Conservation (phyloP, 768 basidiomycete species). For the Amanita muscaria region DNA sequence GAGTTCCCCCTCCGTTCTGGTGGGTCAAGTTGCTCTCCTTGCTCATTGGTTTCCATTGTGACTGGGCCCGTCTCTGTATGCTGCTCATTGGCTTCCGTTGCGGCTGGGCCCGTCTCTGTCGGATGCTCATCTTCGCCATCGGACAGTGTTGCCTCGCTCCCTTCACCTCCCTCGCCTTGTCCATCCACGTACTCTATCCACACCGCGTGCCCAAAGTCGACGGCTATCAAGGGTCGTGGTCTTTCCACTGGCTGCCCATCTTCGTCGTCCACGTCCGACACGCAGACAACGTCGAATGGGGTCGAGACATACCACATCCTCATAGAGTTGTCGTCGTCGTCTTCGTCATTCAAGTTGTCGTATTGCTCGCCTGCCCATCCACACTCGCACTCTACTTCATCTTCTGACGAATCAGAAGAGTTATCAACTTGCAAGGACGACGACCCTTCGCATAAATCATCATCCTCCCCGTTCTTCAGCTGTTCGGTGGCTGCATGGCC, state of each 20-base stretch:
- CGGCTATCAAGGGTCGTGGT: constrained; percentile 65
- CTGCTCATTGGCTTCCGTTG: too few relatives aligned
- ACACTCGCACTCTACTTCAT: constrained; percentile 4
- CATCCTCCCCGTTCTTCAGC: background rate
- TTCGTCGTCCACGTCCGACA: constrained; percentile 40
- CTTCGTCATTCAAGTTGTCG: constrained; percentile 7
- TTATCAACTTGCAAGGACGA: background rate
- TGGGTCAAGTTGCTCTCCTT: too few relatives aligned
- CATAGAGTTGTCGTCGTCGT: constrained; percentile 25
- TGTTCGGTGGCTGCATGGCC: background rate
- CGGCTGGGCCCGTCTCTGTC: too few relatives aligned
- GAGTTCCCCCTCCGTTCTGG: background rate
- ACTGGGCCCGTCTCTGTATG: too few relatives aligned
- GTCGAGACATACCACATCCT: constrained; percentile 62
- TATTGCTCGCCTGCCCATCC: constrained; percentile 8
- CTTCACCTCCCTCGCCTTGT: background rate
- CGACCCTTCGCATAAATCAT: background rate
- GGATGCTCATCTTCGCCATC: constrained; percentile 21
- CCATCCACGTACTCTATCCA: constrained; percentile 56
- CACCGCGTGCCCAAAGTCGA: constrained; percentile 84
- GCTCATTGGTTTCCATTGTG: too few relatives aligned
- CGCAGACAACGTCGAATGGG: constrained; percentile 66
- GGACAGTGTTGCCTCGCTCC: constrained; percentile 6
- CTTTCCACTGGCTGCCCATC: constrained; percentile 32
- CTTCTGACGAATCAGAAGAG: background rate